Conservation (phyloP, 805 yeast genomes). For the Candida xyloterini region DNA sequence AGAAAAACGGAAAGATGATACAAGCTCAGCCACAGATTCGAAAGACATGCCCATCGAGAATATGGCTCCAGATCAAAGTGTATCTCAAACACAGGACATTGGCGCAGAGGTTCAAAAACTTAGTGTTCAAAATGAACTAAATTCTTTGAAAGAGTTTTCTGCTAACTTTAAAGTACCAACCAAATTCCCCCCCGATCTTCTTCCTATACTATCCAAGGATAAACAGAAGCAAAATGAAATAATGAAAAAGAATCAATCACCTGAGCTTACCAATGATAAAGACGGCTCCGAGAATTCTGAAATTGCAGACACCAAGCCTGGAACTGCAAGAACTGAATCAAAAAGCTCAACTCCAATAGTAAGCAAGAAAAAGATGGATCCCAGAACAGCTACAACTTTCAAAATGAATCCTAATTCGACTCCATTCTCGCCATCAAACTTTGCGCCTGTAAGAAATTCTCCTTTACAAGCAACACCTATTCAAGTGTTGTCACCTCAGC, state of each 20-base stretch:
- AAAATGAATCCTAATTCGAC: conserved; percentile 70
- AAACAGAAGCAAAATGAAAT: conserved; percentile 63
- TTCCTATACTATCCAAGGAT: conserved; percentile 70
- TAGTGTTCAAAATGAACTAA: conserved; percentile 60
- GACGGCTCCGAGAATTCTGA: background rate
- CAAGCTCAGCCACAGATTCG: no score
- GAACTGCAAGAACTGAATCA: background rate
- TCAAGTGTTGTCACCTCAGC: conserved; percentile 13
- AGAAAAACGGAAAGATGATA: conserved; percentile 2
- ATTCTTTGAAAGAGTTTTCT: conserved; percentile 72
- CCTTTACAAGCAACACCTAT: conserved; percentile 13
- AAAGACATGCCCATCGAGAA: no score
- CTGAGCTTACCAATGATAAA: conserved; percentile 1
- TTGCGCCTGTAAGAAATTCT: conserved; percentile 18
- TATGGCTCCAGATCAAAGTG: background rate
- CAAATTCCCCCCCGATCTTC: conserved; percentile 53
- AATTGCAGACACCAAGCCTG: conserved; percentile 1
- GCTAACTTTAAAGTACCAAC: conserved; percentile 66
- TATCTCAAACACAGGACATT: conserved; percentile 5
- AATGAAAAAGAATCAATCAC: conserved; percentile 29
- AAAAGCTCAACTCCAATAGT: conserved; percentile 17
- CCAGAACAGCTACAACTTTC: conserved; percentile 53
- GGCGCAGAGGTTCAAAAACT: conserved; percentile 40
- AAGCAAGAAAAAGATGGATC: conserved; percentile 50
- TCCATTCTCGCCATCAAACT: conserved; percentile 51